A percentile compares a stretch with the other conserved stretches of the same genome.
phyloP scores from a whole-genome alignment of 805 yeast genomes.

The Candida oleophila region DNA sequence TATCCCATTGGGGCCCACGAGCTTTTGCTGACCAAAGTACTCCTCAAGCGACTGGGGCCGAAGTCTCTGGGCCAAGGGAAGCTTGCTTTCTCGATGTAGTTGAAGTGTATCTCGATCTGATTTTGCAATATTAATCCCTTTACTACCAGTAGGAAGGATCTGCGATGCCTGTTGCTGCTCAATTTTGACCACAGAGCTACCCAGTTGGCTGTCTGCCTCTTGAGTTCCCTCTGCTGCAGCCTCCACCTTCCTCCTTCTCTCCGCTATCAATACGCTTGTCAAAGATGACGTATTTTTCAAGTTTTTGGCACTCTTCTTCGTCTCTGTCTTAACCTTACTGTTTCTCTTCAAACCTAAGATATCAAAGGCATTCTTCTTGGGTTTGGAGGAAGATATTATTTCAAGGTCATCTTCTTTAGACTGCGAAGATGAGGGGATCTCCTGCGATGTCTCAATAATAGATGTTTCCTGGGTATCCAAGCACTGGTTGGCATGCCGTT shows the following conservation, averaged over 20 bases:
- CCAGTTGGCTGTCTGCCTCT: background rate
- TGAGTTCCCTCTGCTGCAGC: background rate
- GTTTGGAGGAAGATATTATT: conserved; percentile 2
- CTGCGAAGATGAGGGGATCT: background rate
- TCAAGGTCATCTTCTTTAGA: conserved; percentile 2
- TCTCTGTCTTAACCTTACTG: conserved; percentile 16
- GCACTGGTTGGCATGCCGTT: conserved; percentile 41
- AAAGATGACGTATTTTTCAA: conserved; percentile 29
- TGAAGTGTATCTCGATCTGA: conserved; percentile 4
- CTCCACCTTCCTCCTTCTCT: conserved; percentile 20
- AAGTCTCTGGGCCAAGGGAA: conserved; percentile 42
- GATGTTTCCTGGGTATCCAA: conserved; percentile 28
- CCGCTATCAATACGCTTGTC: conserved; percentile 35
- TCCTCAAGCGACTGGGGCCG: conserved; percentile 39
- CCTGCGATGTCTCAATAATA: background rate
- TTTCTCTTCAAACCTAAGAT: conserved; percentile 35
- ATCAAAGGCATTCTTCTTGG: conserved; percentile 24
- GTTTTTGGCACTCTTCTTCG: conserved; percentile 12
- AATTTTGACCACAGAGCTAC: background rate
- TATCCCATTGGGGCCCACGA: conserved; percentile 37
- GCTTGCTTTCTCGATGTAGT: conserved; percentile 17
- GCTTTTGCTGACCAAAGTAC: conserved; percentile 41
- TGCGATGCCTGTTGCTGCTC: background rate
- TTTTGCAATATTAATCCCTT: no score
- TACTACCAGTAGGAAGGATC: no score